Percentiles rank a stretch among this genome's conserved stretches.
Evolutionary conservation across 768 basidiomycete genomes (phyloP).

Genomic region (Paxillus involutus): DNA sequence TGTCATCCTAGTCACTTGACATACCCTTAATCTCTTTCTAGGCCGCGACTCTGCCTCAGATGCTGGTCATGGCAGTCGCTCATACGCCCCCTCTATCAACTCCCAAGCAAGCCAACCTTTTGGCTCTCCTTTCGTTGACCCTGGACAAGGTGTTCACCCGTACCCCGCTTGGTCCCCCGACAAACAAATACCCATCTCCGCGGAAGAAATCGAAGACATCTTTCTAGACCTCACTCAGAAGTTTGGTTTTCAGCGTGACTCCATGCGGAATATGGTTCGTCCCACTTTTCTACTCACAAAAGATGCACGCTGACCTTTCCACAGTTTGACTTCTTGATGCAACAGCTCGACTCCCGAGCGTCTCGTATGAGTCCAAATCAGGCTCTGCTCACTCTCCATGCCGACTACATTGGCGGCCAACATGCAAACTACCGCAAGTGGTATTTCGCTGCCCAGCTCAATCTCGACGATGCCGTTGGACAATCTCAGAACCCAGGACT

Average conservation of each 20-base stretch:
- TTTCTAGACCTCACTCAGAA: constrained; percentile 98
- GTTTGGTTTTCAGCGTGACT: constrained; percentile 97
- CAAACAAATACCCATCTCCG: constrained; percentile 92
- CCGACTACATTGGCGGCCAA: constrained; percentile 98
- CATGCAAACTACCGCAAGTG: constrained; percentile 99
- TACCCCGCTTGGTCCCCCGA: constrained; percentile 97
- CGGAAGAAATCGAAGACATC: constrained; percentile 98
- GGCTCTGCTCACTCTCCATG: constrained; percentile 93
- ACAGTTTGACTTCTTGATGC: constrained; percentile 97
- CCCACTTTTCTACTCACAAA: neutral
- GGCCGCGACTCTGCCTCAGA: constrained; percentile 30
- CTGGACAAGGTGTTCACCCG: constrained; percentile 57
- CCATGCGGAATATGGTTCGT: constrained; percentile 90
- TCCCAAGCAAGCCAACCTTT: constrained; percentile 60
- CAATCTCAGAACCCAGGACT: constrained; percentile 92
- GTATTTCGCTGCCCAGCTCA: constrained; percentile 99
- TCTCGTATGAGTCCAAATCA: constrained; percentile 98
- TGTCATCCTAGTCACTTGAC: neutral
- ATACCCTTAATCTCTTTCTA: constrained; percentile 2
- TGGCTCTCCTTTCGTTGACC: constrained; percentile 60
- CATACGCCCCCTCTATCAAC: constrained; percentile 57
- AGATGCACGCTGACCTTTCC: neutral
- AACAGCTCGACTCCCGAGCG: constrained; percentile 94
- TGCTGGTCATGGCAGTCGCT: constrained; percentile 34
- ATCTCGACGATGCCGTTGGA: constrained; percentile 98